These are phyloP conservation scores for Solanum hybrid DNA, from an alignment of 305 asterid species.

Conservation along the genomic window DNA sequence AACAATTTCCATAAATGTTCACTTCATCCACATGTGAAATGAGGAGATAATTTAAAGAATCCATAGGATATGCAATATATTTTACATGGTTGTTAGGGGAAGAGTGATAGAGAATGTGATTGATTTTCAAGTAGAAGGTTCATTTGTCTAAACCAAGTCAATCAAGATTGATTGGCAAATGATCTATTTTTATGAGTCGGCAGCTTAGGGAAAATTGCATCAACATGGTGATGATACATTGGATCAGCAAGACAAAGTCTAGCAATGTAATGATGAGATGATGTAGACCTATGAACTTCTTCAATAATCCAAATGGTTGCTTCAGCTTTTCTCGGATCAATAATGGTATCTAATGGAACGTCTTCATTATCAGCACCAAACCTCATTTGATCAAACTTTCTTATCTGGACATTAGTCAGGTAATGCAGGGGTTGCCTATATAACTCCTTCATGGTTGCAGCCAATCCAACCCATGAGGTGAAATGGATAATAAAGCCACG, in stretches of 20 bases:
- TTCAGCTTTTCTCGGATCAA: constrained; percentile 60
- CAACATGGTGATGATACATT: constrained; percentile 31
- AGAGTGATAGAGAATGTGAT: not conserved
- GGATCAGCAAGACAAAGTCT: constrained; percentile 49
- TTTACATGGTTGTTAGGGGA: not conserved
- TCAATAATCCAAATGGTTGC: constrained; percentile 65
- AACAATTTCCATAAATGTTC: not conserved
- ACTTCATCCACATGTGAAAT: not conserved
- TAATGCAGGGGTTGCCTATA: constrained; percentile 76
- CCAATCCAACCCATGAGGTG: constrained; percentile 3
- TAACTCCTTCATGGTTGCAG: constrained; percentile 41
- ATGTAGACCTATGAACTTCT: constrained; percentile 43
- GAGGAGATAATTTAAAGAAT: not conserved
- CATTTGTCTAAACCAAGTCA: not conserved
- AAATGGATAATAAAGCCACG: constrained; percentile 47
- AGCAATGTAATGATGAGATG: constrained; percentile 42
- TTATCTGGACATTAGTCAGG: constrained; percentile 56
- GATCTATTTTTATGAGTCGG: not conserved
- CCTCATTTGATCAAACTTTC: constrained; percentile 40
- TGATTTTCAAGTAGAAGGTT: not conserved
- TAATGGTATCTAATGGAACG: constrained; percentile 29
- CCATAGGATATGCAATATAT: not conserved
- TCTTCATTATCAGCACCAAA: constrained; percentile 35
- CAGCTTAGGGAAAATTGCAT: constrained; percentile 34
- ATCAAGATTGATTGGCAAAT: not conserved